Evolutionary conservation across 2,329 filamentous ascomycete species (phyloP).

Genomic region (Elsinoe australis): DNA sequence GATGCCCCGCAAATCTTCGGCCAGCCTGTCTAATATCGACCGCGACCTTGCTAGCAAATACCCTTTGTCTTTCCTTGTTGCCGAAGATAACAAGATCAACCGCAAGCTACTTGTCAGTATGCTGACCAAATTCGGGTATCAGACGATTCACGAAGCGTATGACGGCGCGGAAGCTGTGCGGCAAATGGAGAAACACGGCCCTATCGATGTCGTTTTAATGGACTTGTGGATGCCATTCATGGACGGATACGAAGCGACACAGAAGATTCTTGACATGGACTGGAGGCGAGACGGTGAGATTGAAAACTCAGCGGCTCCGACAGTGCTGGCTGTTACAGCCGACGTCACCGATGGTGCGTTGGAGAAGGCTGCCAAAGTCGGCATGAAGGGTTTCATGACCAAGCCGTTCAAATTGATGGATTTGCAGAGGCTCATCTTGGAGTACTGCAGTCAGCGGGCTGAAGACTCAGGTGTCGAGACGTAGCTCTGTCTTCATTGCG

Average conservation of each 20-base stretch:
- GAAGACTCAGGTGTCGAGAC: neutral
- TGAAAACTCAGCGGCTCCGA: slow-evolving; percentile 27
- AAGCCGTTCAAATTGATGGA: slow-evolving; percentile 60
- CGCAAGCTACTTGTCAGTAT: slow-evolving; percentile 59
- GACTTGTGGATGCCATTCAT: slow-evolving; percentile 71
- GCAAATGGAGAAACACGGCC: slow-evolving; percentile 39
- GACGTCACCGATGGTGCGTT: slow-evolving; percentile 59
- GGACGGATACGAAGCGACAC: slow-evolving; percentile 63
- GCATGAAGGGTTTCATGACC: slow-evolving; percentile 62
- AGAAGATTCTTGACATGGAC: slow-evolving; percentile 51
- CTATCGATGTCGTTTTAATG: slow-evolving; percentile 61
- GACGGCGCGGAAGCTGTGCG: slow-evolving; percentile 62
- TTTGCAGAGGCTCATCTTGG: slow-evolving; percentile 52
- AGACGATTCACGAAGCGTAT: slow-evolving; percentile 55
- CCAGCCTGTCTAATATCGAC: slow-evolving; percentile 39
- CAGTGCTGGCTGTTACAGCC: slow-evolving; percentile 57
- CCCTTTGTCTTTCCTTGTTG: slow-evolving; percentile 61
- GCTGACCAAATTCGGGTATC: slow-evolving; percentile 60
- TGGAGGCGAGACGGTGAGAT: slow-evolving; percentile 18
- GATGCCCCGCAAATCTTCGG: slow-evolving; percentile 23
- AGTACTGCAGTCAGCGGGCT: slow-evolving; percentile 34
- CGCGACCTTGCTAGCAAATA: slow-evolving; percentile 51
- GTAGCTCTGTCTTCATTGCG: neutral
- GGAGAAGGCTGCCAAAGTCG: slow-evolving; percentile 51
- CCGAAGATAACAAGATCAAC: slow-evolving; percentile 67